Conservation (phyloP, 2,329 filamentous ascomycete genomes). For the Penicillium olsonii region DNA sequence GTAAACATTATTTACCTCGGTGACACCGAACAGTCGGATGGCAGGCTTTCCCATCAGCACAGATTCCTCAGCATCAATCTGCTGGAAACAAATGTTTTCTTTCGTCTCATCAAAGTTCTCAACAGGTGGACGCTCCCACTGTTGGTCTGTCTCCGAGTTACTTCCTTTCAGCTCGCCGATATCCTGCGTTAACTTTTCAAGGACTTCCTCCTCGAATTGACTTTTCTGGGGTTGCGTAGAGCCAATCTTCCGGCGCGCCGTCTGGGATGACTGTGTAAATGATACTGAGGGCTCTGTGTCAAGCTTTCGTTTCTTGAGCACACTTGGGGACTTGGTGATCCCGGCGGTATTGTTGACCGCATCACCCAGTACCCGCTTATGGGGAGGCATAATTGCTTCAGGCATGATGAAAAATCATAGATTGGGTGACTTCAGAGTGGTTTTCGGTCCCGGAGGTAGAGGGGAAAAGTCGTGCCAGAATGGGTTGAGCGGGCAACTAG, state of each 20-base stretch:
- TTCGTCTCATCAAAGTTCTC: conserved; percentile 62
- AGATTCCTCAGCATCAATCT: conserved; percentile 93
- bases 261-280: conserved; percentile 63
- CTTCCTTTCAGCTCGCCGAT: conserved; percentile 80
- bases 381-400: conserved; percentile 50
- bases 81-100: conserved; percentile 83
- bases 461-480: conserved; percentile 2
- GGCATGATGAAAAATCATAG: conserved; percentile 36
- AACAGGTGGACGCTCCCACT: conserved; percentile 73
- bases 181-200: conserved; percentile 95
- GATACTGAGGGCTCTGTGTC: conserved; percentile 56
- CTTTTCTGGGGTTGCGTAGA: conserved; percentile 77
- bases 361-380: conserved; percentile 74
- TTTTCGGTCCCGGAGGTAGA: background rate
- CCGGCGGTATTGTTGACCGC: conserved; percentile 66
- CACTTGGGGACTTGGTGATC: conserved; percentile 54
- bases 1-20: conserved; percentile 56
- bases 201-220: conserved; percentile 86
- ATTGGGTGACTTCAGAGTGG: conserved; percentile 1
- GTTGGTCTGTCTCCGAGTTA: conserved; percentile 90
- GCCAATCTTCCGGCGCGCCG: conserved; percentile 58
- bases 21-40: conserved; percentile 92
- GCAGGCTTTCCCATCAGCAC: conserved; percentile 72
- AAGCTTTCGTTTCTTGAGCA: conserved; percentile 81
- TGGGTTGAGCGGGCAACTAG: conserved; percentile 17